These are phyloP conservation scores for Neonectria ditissima DNA, from an alignment of 2,329 filamentous ascomycete species.

Conservation along the genomic window DNA sequence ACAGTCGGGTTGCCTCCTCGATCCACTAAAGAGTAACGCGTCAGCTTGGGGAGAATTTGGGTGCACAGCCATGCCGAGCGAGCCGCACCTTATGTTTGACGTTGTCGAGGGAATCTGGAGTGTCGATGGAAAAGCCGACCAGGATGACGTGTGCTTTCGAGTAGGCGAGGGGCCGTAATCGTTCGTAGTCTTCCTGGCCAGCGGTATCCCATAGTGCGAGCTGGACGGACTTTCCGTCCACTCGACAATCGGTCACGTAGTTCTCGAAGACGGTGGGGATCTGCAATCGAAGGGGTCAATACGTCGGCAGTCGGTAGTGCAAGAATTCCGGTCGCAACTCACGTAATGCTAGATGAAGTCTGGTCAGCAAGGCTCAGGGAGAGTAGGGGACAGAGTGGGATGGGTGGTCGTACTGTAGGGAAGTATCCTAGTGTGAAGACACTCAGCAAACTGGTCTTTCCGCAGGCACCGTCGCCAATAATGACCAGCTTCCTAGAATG, in stretches of 20 bases:
- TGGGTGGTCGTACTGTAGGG: conserved; percentile 79
- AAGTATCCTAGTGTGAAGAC: conserved; percentile 99
- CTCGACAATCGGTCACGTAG: conserved; percentile 98
- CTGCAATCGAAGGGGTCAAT: conserved; percentile 50
- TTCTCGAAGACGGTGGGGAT: conserved; percentile 99
- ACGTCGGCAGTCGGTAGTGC: conserved; percentile 23
- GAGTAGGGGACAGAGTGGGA: conserved; percentile 16
- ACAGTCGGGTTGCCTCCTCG: conserved; percentile 93
- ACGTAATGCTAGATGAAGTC: conserved; percentile 66
- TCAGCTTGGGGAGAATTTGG: conserved; percentile 32
- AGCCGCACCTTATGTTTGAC: conserved; percentile 90
- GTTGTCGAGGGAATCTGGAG: conserved; percentile 95
- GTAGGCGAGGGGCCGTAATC: conserved; percentile 93
- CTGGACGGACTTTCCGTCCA: conserved; percentile 98
- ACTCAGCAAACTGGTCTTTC: conserved; percentile 96
- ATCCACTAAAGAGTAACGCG: conserved; percentile 76
- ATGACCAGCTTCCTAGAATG: conserved; percentile 88
- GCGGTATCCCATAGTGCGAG: conserved; percentile 99
- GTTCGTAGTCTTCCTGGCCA: conserved; percentile 98
- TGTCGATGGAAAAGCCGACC: conserved; percentile 95
- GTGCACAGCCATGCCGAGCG: conserved; percentile 19
- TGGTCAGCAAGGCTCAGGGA: conserved; percentile 44
- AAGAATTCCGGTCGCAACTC: conserved; percentile 47
- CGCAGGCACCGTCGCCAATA: conserved; percentile 96
- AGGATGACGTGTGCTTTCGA: conserved; percentile 97